Conservation (phyloP, 257 asterid species). For the Fraxinus anomala region DNA sequence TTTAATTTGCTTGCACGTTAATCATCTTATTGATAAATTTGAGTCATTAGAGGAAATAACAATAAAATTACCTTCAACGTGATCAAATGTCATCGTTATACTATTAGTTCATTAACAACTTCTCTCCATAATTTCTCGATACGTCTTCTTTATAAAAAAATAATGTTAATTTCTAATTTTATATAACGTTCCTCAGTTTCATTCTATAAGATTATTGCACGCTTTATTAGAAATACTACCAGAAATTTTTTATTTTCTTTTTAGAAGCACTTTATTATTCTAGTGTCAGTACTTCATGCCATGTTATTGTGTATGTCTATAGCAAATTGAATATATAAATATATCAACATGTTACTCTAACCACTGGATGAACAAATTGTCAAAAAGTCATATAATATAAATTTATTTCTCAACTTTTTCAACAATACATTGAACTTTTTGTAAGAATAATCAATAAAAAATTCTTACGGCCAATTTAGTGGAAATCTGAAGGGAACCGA, state of each 20-base stretch:
- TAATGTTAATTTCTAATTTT: no score
- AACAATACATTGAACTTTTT: slow-evolving; percentile 8
- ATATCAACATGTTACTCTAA: slow-evolving; percentile 15
- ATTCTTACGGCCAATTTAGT: slow-evolving; percentile 17
- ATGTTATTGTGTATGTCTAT: slow-evolving; percentile 24
- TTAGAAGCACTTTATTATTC: not conserved
- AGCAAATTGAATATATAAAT: not conserved
- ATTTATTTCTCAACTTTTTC: slow-evolving; percentile 14
- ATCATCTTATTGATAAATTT: no score
- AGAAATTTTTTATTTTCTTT: not conserved
- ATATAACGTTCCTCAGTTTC: not conserved
- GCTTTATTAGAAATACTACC: not conserved
- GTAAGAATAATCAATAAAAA: not conserved
- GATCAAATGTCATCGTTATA: not conserved
- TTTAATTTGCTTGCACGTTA: no score
- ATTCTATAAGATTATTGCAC: not conserved
- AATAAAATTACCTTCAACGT: no score
- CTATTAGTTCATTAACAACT: no score
- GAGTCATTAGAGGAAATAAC: no score
- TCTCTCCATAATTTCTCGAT: no score
- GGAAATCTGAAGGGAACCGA: slow-evolving; percentile 24
- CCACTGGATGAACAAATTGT: slow-evolving; percentile 17
- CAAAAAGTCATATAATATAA: slow-evolving; percentile 1
- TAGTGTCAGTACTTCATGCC: slow-evolving; percentile 8
- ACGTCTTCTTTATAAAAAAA: no score